Evolutionary conservation across 306 rosid species (phyloP).

Genomic region (Datisca glomerata): DNA sequence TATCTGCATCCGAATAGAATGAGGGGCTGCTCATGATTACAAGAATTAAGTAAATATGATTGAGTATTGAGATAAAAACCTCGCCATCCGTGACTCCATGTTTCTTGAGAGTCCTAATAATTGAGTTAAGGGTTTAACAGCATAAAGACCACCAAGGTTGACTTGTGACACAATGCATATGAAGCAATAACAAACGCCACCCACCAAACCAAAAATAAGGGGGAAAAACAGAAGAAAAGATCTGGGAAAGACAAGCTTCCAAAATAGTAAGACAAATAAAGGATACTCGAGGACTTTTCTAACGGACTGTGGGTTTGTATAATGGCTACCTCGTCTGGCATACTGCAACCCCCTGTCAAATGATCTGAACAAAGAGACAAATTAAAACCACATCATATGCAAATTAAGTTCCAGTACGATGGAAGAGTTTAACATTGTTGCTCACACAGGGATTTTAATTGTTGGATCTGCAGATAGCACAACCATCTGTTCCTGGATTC

Average conservation of each 20-base stretch:
- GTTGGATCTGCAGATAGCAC: constrained; percentile 61
- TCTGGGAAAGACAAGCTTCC: neutral
- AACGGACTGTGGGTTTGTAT: constrained; percentile 32
- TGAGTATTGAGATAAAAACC: constrained; percentile 32
- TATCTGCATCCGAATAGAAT: constrained; percentile 39
- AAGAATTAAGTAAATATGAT: constrained; percentile 6
- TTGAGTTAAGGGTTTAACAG: constrained; percentile 52
- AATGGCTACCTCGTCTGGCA: constrained; percentile 43
- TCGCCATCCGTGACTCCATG: constrained; percentile 54
- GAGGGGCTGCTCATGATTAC: constrained; percentile 10
- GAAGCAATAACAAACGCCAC: too few species aligned
- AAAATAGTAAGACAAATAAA: constrained; percentile 6
- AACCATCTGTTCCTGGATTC: constrained; percentile 64
- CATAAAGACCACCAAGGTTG: too few species aligned
- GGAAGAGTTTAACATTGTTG: constrained; percentile 8
- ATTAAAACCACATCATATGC: constrained; percentile 8
- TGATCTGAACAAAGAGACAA: constrained; percentile 31
- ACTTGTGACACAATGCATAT: too few species aligned
- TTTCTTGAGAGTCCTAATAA: constrained; percentile 38
- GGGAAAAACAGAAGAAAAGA: neutral
- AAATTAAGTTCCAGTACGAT: constrained; percentile 7
- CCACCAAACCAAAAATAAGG: too few species aligned
- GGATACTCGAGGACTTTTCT: constrained; percentile 74
- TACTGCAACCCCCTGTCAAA: constrained; percentile 77
- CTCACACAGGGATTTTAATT: constrained; percentile 62